These are phyloP conservation scores for Musa balbisiana DNA, from an alignment of 202 grass and related monocot species.

Conservation along the genomic window DNA sequence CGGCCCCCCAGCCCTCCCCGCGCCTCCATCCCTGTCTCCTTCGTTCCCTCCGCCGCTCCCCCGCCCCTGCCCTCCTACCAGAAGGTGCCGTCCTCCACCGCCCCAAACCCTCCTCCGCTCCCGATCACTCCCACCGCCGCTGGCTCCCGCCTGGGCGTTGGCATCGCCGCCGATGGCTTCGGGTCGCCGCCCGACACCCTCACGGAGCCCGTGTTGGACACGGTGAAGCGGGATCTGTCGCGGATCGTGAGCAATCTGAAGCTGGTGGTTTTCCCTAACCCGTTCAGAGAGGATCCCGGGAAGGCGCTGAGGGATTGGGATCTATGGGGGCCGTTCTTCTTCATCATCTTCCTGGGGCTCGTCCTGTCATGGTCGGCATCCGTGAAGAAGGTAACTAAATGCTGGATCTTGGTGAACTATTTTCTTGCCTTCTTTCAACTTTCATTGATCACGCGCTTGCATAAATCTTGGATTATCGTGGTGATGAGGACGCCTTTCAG, in stretches of 20 bases:
- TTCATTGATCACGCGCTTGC: too few species aligned
- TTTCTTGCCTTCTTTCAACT: too few species aligned
- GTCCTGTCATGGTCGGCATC: slow-evolving; percentile 94
- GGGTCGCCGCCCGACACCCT: slow-evolving; percentile 64
- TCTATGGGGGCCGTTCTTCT: slow-evolving; percentile 97
- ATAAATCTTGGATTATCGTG: too few species aligned
- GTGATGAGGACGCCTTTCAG: too few species aligned
- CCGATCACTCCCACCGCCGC: slow-evolving; percentile 17
- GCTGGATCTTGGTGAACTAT: not conserved
- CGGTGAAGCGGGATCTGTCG: slow-evolving; percentile 85
- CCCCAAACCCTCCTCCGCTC: not conserved
- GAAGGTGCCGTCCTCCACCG: slow-evolving; percentile 1
- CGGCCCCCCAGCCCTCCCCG: slow-evolving; percentile 62
- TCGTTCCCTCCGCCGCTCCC: slow-evolving; percentile 22
- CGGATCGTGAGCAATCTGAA: slow-evolving; percentile 97
- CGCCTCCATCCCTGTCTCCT: slow-evolving; percentile 70
- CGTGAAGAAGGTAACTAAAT: slow-evolving; percentile 57
- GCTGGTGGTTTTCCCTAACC: slow-evolving; percentile 96
- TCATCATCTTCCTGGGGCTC: slow-evolving; percentile 97
- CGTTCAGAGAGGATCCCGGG: slow-evolving; percentile 83
- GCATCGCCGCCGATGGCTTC: slow-evolving; percentile 64
- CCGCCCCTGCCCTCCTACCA: slow-evolving; percentile 39
- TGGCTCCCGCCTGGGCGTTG: not conserved
- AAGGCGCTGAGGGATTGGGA: slow-evolving; percentile 99
- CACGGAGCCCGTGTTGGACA: slow-evolving; percentile 94